Evolutionary conservation across 2,329 filamentous ascomycete genomes (phyloP), one percentile per base, ranked within the genome.

Genomic region (Aspergillus thermomutatus): DNA sequence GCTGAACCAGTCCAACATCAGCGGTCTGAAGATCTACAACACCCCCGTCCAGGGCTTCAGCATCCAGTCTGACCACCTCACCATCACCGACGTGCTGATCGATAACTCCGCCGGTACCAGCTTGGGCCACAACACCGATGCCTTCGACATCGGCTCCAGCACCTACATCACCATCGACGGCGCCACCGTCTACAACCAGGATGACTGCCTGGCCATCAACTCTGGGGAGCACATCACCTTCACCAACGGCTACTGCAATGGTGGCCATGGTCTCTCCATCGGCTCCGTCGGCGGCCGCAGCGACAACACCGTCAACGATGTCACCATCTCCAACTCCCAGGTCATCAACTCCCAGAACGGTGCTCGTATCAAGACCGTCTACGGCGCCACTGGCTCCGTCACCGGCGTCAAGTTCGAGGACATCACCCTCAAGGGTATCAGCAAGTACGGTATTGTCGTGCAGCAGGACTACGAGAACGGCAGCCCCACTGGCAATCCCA

Each of bases 171-270:
- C 72, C 52, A 84, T 86, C 66, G 73, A 73, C 52, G 77, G 78
- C 43, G 80, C 81, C 26, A 77, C 72, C 54, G 74, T 85, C 54
- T 76, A 80, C 66, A 85, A 85, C 73, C 83, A 85, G 70, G 83
- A 86, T 58, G 83, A 85, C 64, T 86, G 83, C 64, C 69, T 85
- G 14, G 83, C 83, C 34, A 72, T 85, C 63, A 85, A 85, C 73
- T 83, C 80, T 2, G 82, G 83, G 54, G 78, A 73, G 66, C 66
- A 69, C 50, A 70, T 71, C 56, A 45, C 62, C 6, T 70, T 71
- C 61, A 67, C 61, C 14, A 64, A 66, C 11, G 68, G 66, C 49
- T 60, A 66, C 47, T 70, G 69, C 64, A 68, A 64, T 55, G 68
- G 69, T 34, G 69, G 69, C 25, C 82, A 84, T 66, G 83, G 83